Base-by-base conservation (phyloP, 306 rosid species). In the Cucurbita moschata region DNA sequence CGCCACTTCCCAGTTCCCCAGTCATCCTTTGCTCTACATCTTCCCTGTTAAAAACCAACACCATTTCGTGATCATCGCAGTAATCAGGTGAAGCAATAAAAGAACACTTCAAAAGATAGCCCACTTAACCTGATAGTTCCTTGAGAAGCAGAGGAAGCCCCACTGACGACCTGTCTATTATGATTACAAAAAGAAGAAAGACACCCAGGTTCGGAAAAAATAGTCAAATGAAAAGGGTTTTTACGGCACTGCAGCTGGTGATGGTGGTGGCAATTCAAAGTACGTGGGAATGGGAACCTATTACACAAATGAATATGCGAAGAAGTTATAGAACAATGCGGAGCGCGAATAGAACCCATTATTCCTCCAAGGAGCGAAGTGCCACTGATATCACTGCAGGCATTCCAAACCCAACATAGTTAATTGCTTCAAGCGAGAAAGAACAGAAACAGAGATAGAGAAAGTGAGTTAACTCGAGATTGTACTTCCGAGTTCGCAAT, bases 1-100 rank as follows among this genome's bases (percentile, higher is more conserved):
- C 81, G 21, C 59, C 81, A 42, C 18, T 21, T 16, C 79, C 68
- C 35, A 79, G 71, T 44, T 79, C 78, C 70, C 42, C 79, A 60
- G 52, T 76, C 82, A 70, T 71, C 76, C 38, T 66, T 23, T 46
- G 75, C 49, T 74, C 61, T 43, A 81, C 81, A 69, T 76, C 85
- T 77, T 83, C 85, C 78, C 90, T 90, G 83, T 54, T 52, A 73
- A 72, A 70, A 42, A 60, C 40, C 60, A 74, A 21, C 35, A 16
- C 21, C 26, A 30, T 53, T 43, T 68, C 56, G 0, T 12, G 7
- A 13, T 68, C 73, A 44, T 64, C 4, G 70, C n/a, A 15, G n/a
- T n/a, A 64, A 64, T 40, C 11, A 8, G 51, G 18, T 2, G 30
- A 64, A 64, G 52, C 4, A 64, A 30, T 10, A 14, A 54, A 16